Percentiles rank a stretch among this genome's conserved stretches.
Conservation (phyloP, 2,329 filamentous ascomycete species). For the Penicillium decumbens region DNA sequence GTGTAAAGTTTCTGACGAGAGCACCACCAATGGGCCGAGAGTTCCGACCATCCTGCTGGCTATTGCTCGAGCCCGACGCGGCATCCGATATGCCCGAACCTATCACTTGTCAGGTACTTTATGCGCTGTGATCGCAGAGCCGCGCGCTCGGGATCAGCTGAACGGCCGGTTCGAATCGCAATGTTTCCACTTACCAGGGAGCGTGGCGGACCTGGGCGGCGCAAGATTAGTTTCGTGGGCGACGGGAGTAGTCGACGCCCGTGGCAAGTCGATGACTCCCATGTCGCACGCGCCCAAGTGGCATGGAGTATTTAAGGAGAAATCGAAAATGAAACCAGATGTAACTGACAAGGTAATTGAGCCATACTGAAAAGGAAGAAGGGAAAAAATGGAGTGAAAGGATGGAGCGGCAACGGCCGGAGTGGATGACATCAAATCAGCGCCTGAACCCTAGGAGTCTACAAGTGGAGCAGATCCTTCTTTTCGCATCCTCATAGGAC, state of each 20-base stretch:
- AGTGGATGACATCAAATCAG: slow-evolving; percentile 30
- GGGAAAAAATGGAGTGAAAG: slow-evolving; percentile 2
- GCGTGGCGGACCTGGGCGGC: slow-evolving; percentile 19
- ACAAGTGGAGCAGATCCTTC: slow-evolving; percentile 10
- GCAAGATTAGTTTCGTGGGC: slow-evolving; percentile 21
- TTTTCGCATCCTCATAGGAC: background rate
- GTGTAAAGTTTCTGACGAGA: slow-evolving; percentile 23
- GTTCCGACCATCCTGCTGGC: slow-evolving; percentile 27
- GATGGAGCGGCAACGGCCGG: slow-evolving; percentile 21
- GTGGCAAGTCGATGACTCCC: slow-evolving; percentile 30
- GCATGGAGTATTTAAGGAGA: slow-evolving; percentile 19
- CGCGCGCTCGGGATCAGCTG: slow-evolving; percentile 1
- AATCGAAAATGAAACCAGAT: background rate
- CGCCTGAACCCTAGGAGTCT: background rate
- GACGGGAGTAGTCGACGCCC: slow-evolving; percentile 24
- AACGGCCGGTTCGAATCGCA: slow-evolving; percentile 1
- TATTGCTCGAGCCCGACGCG: slow-evolving; percentile 29
- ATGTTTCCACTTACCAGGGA: slow-evolving; percentile 24
- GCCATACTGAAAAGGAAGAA: background rate
- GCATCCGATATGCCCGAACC: slow-evolving; percentile 29
- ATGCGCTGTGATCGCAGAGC: background rate
- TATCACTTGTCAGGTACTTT: slow-evolving; percentile 8
- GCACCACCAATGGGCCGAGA: slow-evolving; percentile 21
- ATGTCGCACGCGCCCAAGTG: slow-evolving; percentile 18
- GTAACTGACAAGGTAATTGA: background rate